Evolutionary conservation across 495 filamentous ascomycete genomes (phyloP), one percentile per base, ranked within the genome.

Genomic region (Bathelium albidoporum): DNA sequence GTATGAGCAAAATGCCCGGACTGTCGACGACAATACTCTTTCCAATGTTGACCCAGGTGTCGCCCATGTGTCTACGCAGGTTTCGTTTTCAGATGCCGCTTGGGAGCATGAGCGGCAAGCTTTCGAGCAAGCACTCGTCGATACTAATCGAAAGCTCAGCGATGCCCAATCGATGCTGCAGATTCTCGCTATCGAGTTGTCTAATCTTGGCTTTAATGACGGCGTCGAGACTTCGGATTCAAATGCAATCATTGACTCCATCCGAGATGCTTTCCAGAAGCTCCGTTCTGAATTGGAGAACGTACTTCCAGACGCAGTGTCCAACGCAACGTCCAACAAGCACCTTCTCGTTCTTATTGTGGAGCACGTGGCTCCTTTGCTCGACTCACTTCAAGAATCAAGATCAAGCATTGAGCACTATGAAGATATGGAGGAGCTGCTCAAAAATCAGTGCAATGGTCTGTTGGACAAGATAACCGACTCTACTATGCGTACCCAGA

Each of bases 181-280:
- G 14, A 64, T 73, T 26, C 53, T 74, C 24, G 45, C 45, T 7
- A 66, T 75, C 45, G 70, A 75, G 60, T 64, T 76, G 5, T 59
- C 73, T 32, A 67, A 64, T 39, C 66, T 77, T 12, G 68, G 72
- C 32, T 68, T 76, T 45, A 59, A 62, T 0, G 44, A 58, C 1
- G 61, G 41, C 2, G 65, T 59, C n/a, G 65, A 62, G n/a, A 9
- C 24, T 3, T 11, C 20, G 11, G 52, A 62, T 29, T 58, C 20
- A 14, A 49, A 64, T 14, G 61, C 60, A 20, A 68, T 75, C 41
- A 52, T 76, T 43, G n/a, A 39, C 3, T 49, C 59, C 59, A 68
- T 76, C n/a, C 73, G 73, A 7, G 63, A 70, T 45, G 65, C 64
- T 18, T 72, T 75, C 55, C 64, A 63, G 14, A 24, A 65, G 11